Evolutionary conservation across 2,329 filamentous ascomycete genomes (phyloP), one percentile per base, ranked within the genome.

Genomic region (Hymenoscyphus fraxineus): DNA sequence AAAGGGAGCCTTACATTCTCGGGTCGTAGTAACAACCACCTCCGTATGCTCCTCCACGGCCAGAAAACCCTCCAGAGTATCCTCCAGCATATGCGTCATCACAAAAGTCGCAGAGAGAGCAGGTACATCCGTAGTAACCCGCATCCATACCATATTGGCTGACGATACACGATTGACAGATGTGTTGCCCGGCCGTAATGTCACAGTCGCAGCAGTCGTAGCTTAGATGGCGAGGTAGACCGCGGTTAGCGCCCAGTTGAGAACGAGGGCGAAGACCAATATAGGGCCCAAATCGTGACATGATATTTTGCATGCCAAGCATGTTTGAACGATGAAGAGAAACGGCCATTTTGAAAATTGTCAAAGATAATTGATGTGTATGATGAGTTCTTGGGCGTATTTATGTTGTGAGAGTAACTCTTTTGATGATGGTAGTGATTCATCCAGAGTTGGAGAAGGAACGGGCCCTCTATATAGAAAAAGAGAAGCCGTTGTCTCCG

Each of bases 121-220:
- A 65, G 13, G 54, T 38, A 19, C 63, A 62, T 15, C 27, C 40
- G 27, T 56, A 47, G 7, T 59, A 38, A 32, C 61, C 60, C 3
- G 59, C 31, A 12, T 51, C 41, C 16, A 57, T 12, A 7, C 19
- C 57, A 32, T 65, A 59, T 7, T 55, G 32, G 35, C 51, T 58
- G 2, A 19, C 47, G 32, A 54, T n/a, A 32, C 64, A 65, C 19
- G 57, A 39, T 16, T 15, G 38, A 39, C 64, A 65, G 10, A 60
- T 22, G 35, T 62, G 60, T 15, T 39, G 27, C 5, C 64, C 64
- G 15, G 41, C 31, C 13, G n/a, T 47, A 10, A 57, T 56, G n/a
- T 47, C 60, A 19, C 64, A 65, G 39, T 62, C 64, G n/a, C 40
- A 62, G 39, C 59, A 65, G 19, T 65, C 64, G 39, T 60, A 63